Percentiles rank a stretch among this genome's conserved stretches.
Conservation (phyloP, 495 filamentous ascomycete genomes). For the Astrothelium macrocarpum region DNA sequence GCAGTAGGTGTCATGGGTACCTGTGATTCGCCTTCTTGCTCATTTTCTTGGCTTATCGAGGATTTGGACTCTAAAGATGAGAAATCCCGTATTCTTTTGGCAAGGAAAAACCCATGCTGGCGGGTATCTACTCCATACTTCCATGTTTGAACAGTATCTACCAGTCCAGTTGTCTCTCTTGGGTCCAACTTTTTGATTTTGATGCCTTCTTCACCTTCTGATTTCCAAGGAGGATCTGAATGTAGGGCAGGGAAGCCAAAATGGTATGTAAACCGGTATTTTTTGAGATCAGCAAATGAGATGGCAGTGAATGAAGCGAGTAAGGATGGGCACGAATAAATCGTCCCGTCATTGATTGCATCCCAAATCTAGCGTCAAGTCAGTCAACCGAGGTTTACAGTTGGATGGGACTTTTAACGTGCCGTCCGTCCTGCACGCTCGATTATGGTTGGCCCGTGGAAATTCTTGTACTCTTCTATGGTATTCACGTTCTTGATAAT, state of each 20-base stretch:
- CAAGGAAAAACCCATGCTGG: slow-evolving; percentile 90
- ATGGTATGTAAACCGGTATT: slow-evolving; percentile 89
- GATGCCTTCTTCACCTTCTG: slow-evolving; percentile 16
- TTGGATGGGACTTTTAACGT: slow-evolving; percentile 22
- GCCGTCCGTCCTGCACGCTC: slow-evolving; percentile 67
- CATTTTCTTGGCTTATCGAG: slow-evolving; percentile 13
- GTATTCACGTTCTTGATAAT: slow-evolving; percentile 95
- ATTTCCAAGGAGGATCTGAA: slow-evolving; percentile 73
- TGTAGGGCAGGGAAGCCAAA: slow-evolving; percentile 90
- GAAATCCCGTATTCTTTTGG: slow-evolving; percentile 50
- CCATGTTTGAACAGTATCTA: slow-evolving; percentile 79
- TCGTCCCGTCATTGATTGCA: slow-evolving; percentile 89
- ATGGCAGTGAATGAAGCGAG: slow-evolving; percentile 79
- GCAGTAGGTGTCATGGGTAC: slow-evolving; percentile 27
- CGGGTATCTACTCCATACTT: slow-evolving; percentile 63
- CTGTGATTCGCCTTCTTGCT: slow-evolving; percentile 21
- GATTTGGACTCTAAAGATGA: slow-evolving; percentile 2
- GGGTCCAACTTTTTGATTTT: slow-evolving; percentile 44
- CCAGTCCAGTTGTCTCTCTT: slow-evolving; percentile 61
- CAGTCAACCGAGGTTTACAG: slow-evolving; percentile 5
- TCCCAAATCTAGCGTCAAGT: slow-evolving; percentile 68
- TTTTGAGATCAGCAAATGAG: slow-evolving; percentile 94
- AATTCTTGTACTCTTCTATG: slow-evolving; percentile 77
- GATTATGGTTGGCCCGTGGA: slow-evolving; percentile 63
- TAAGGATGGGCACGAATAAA: slow-evolving; percentile 86